Base-by-base conservation (phyloP, 2,329 filamentous ascomycete genomes). In the Pseudocercospora vitis region DNA sequence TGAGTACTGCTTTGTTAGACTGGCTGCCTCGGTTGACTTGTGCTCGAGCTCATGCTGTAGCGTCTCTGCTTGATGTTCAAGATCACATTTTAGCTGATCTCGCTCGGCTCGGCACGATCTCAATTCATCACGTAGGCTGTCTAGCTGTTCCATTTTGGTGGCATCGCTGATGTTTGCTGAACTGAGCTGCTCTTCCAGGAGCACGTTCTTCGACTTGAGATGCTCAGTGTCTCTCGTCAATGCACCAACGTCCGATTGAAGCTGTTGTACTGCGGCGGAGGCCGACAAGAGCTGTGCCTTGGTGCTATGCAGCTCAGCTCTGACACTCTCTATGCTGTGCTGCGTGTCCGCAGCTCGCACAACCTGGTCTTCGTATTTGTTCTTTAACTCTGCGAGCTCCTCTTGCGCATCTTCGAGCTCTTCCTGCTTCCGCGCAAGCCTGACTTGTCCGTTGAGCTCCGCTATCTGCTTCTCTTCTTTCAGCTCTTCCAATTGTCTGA, bases 371-470 rank as follows among this genome's bases (percentile, higher is more conserved):
- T 61, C 42, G 14, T 35, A 60, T 32, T 51, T 53, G 2, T 8
- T 6, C 33, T 57, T 55, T 31, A 59, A 50, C 29, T 44, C 32
- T 12, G 37, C 26, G 3, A 74, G 51, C 21, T 71, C 61, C 39
- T 73, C 68, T 21, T 75, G 70, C 9, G 74, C 59, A 33, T 74
- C 71, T 21, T 76, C 74, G 3, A 77, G 50, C 4, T 69, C 66
- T 50, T 79, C 76, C 26, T 78, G 73, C 52, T 74, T 76, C 16
- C 71, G 72, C 1, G 74, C 74, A 3, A 74, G 53, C 6, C 65
- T 70, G 32, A 75, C 71, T 18, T 74, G 68, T 19, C 74, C 65
- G 26, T 73, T 71, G 3, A 80, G 57, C 39, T 81, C 74, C 4
- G 66, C 65, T 33, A 76, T 73, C 11, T 78, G 74, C 48, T 71